Evolutionary conservation across 345 rosid genomes (phyloP), one percentile per base, ranked within the genome.

Genomic region (Gossypioides kirkii): DNA sequence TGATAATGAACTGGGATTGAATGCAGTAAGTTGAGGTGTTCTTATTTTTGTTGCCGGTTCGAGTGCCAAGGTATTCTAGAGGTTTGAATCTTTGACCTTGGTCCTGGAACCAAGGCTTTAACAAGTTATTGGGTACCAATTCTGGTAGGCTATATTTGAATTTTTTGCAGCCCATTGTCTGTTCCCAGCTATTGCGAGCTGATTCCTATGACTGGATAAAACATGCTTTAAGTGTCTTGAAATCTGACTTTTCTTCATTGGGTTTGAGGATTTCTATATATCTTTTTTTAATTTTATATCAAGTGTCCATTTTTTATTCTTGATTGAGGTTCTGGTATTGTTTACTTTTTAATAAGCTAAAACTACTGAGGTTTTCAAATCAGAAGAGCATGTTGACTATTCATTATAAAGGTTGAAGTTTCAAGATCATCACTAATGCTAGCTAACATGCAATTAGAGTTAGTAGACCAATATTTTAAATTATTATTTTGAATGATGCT

Each of bases 371-470:
- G 43, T 17, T 25, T 49, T 68, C 1, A 9, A 10, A 17, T 28
- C 17, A 62, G 49, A 62, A 41, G 66, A 10, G 4, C 23, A 14
- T 16, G 16, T 25, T 47, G 43, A 25, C 17, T 26, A 50, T 14
- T 68, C 59, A 68, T 26, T 16, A 16, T 6, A 49, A 50, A 68
- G 25, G 18, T 47, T 68, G 16, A 16, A 16, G 54, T 26, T 68
- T 49, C 25, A 8, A 68, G 43, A n/a, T 23, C 28, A 42, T 68
- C 59, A 26, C 16, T 14, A n/a, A 49, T 47, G 72, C 42, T 68
- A 68, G 59, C 55, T 9, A 50, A 26, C 59, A 26, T 68, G 42
- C 45, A 68, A 68, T 17, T 49, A 68, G 52, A 43, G 18, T 68
- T 28, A 14, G 41, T 62, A 17, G 10, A 20, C n/a, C 52, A 42